Conservation (phyloP, 2,329 filamentous ascomycete species). For the Knufia fluminis region DNA sequence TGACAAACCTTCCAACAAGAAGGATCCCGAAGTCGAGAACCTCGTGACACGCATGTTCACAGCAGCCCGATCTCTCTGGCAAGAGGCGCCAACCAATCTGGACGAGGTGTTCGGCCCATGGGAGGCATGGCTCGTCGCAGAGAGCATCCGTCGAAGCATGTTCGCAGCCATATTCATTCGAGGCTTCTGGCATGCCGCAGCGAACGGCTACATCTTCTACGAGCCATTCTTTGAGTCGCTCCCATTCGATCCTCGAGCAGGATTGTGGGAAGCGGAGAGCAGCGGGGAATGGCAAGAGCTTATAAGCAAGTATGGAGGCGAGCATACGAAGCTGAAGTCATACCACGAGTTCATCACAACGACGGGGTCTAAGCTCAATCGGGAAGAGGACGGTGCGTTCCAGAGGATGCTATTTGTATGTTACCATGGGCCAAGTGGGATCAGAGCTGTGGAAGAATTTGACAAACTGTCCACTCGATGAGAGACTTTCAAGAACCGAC, state of each 20-base stretch:
- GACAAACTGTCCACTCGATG: not conserved
- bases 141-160: slow-evolving; percentile 17
- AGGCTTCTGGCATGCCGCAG: slow-evolving; percentile 12
- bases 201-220: slow-evolving; percentile 15
- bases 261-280: slow-evolving; percentile 17
- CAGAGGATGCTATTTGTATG: slow-evolving; percentile 16
- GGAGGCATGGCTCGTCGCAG: slow-evolving; percentile 18
- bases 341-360: slow-evolving; percentile 18
- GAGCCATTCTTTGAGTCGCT: slow-evolving; percentile 18
- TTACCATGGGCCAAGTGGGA: slow-evolving; percentile 10
- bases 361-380: slow-evolving; percentile 11
- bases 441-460: not conserved
- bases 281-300: slow-evolving; percentile 15
- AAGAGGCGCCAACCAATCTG: slow-evolving; percentile 10
- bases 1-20: slow-evolving; percentile 1
- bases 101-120: slow-evolving; percentile 13
- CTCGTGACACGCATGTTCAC: slow-evolving; percentile 9
- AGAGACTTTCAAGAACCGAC: not conserved
- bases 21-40: slow-evolving; percentile 2
- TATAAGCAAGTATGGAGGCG: slow-evolving; percentile 10
- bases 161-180: slow-evolving; percentile 12
- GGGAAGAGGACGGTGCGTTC: slow-evolving; percentile 15
- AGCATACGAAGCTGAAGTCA: slow-evolving; percentile 16
- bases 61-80: slow-evolving; percentile 13
- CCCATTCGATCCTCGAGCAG: slow-evolving; percentile 18